phyloP scores from a whole-genome alignment of 2,329 filamentous ascomycete species.

The Hymenoscyphus fructigenus region DNA sequence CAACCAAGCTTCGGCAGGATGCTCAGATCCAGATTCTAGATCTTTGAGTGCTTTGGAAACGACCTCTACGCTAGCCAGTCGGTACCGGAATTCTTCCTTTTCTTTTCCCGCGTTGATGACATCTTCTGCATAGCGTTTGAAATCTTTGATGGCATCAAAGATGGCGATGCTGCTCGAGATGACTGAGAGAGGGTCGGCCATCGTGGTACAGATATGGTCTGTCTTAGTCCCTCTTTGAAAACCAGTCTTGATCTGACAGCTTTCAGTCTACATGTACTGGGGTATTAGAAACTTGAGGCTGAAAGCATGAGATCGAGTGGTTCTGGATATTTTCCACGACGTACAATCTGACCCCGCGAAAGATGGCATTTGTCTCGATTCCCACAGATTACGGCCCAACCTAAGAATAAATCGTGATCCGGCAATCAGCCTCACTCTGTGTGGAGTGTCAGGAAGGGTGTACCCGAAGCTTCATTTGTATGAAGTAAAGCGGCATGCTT shows the following conservation, averaged over 20 bases:
- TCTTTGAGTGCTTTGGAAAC: constrained; percentile 9
- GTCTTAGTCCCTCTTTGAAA: background rate
- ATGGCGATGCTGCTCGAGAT: constrained; percentile 21
- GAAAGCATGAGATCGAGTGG: too few relatives aligned
- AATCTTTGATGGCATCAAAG: constrained; percentile 17
- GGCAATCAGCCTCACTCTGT: too few relatives aligned
- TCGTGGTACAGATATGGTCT: background rate
- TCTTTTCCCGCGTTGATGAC: constrained; percentile 18
- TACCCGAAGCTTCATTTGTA: too few relatives aligned
- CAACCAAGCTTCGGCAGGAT: background rate
- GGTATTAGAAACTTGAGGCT: too few relatives aligned
- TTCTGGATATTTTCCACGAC: too few relatives aligned
- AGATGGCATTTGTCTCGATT: background rate
- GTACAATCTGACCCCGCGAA: background rate
- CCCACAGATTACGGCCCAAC: too few relatives aligned
- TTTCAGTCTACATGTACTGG: too few relatives aligned
- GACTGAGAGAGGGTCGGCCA: constrained; percentile 19
- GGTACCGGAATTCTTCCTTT: constrained; percentile 16
- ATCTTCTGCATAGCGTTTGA: constrained; percentile 16
- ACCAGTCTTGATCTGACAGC: background rate
- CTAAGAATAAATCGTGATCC: too few relatives aligned
- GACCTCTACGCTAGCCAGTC: constrained; percentile 13
- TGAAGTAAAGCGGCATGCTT: too few relatives aligned
- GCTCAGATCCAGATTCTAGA: background rate
- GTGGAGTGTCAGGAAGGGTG: too few relatives aligned